Evolutionary conservation across 2,329 filamentous ascomycete genomes (phyloP), one percentile per base, ranked within the genome.

Genomic region (Didymella keratinophila): DNA sequence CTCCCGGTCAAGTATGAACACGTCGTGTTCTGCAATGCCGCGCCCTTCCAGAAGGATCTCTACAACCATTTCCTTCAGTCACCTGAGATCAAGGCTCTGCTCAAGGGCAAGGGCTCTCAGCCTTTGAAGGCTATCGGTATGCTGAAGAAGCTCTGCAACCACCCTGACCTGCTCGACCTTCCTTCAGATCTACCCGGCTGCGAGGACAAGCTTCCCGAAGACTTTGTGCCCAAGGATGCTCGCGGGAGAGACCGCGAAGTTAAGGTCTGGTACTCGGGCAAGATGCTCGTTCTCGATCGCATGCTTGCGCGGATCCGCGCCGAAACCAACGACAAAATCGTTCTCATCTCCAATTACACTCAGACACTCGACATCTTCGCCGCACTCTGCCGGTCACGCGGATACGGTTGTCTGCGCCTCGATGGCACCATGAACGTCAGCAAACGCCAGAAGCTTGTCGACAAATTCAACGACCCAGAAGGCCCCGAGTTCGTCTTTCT

Each of bases 21-120:
- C 75, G 95, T 99, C 28, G 95, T 99, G 1, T 99, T 99, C 79
- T 99, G 95, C 83, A 94, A 94, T 68, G 84, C 97, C 44, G 90
- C 95, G 16, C 91, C 91, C 0, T 98, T 99, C 79, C 95, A 99
- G 76, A 84, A 93, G 53, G 91, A 92, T 65, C 82, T 99, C 1
- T 99, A 99, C 82, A 97, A 97, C 71, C 92, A 97, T 77, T 99
- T 99, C 77, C 93, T 99, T 77, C 92, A 90, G 48, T 97, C 93
- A 60, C 94, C 95, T 0, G 92, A 96, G 60, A 98, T 99, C 71
- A 93, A 96, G 74, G 93, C 91, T 52, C 82, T 99, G 43, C 85
- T 99, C 34, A 88, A 91, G 65, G 95, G 95, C 61, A 98, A 97
- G 78, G 94, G 93, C 25, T 97, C 93, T 58, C 94, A 98, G 71